Percentiles rank a stretch among this genome's conserved stretches.
Conservation (phyloP, 2,329 filamentous ascomycete species). For the Xylariaceae sp. region DNA sequence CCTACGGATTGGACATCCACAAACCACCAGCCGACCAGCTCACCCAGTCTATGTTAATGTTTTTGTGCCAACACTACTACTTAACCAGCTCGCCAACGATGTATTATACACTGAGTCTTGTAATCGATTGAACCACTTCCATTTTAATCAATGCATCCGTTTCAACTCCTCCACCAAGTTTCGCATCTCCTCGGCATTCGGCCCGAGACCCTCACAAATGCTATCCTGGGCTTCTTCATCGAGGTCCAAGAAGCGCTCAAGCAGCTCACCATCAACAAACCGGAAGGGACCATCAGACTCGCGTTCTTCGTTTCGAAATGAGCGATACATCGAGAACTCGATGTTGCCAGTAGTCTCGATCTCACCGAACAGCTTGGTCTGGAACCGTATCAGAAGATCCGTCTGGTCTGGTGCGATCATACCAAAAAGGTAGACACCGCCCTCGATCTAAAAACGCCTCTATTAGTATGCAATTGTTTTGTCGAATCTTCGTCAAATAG, state of each 20-base stretch:
- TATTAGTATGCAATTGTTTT: conserved; percentile 4
- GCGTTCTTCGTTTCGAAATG: conserved; percentile 70
- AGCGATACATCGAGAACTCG: conserved; percentile 76
- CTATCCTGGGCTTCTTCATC: conserved; percentile 55
- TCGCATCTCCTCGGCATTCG: conserved; percentile 61
- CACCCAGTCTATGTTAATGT: too few species aligned
- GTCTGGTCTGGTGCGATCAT: conserved; percentile 70
- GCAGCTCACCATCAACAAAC: conserved; percentile 88
- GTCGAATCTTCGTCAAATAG: background rate
- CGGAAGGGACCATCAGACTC: conserved; percentile 74
- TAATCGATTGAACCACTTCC: too few species aligned
- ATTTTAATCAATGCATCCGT: conserved; percentile 51
- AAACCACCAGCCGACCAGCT: too few species aligned
- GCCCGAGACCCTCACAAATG: conserved; percentile 55
- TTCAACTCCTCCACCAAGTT: conserved; percentile 61
- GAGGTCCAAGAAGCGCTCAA: conserved; percentile 80
- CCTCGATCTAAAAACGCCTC: conserved; percentile 66
- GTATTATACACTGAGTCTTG: too few species aligned
- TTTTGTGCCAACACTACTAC: too few species aligned
- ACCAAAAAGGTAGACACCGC: conserved; percentile 86
- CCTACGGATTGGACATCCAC: too few species aligned
- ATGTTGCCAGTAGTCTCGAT: conserved; percentile 70
- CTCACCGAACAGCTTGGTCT: conserved; percentile 64
- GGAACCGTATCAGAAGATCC: conserved; percentile 79
- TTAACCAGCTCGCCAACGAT: too few species aligned